Percentiles rank a stretch among this genome's conserved stretches.
phyloP scores from a whole-genome alignment of 257 asterid species.

The Jacaranda copaia region DNA sequence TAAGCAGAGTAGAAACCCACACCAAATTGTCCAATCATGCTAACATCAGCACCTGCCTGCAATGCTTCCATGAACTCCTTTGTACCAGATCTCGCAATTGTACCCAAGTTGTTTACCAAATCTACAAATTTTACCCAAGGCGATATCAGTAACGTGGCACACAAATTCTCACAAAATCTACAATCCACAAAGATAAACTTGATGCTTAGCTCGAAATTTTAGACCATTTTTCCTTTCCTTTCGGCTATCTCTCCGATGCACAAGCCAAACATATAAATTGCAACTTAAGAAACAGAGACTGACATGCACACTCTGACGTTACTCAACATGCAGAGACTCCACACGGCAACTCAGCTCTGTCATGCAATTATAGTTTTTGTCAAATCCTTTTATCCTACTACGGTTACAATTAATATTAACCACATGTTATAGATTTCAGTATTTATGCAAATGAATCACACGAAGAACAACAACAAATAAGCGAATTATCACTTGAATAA shows the following conservation, averaged over 20 bases:
- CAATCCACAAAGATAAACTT: not conserved
- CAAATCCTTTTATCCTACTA: not conserved
- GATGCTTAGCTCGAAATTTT: no score
- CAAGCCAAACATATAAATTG: not conserved
- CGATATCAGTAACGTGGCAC: not conserved
- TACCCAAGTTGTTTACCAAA: constrained; percentile 59
- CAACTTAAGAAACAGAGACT: not conserved
- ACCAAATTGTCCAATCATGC: constrained; percentile 60
- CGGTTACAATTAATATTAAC: not conserved
- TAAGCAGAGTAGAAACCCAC: constrained; percentile 57
- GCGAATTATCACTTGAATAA: not conserved
- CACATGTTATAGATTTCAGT: not conserved
- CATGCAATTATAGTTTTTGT: no score
- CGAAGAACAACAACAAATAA: not conserved
- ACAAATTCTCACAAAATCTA: not conserved
- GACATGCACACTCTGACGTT: not conserved
- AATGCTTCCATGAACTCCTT: constrained; percentile 62
- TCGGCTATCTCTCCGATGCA: not conserved
- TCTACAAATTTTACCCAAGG: constrained; percentile 26
- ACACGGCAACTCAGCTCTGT: not conserved
- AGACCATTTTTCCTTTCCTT: not conserved
- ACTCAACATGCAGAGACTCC: no score
- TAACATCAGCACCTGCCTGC: constrained; percentile 60
- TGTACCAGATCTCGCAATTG: constrained; percentile 58
- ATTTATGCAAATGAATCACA: not conserved